Percentiles rank a stretch among this genome's conserved stretches.
Evolutionary conservation across 1,284 basidiomycete species (phyloP).

Genomic region (Microbotryum scabiosae): DNA sequence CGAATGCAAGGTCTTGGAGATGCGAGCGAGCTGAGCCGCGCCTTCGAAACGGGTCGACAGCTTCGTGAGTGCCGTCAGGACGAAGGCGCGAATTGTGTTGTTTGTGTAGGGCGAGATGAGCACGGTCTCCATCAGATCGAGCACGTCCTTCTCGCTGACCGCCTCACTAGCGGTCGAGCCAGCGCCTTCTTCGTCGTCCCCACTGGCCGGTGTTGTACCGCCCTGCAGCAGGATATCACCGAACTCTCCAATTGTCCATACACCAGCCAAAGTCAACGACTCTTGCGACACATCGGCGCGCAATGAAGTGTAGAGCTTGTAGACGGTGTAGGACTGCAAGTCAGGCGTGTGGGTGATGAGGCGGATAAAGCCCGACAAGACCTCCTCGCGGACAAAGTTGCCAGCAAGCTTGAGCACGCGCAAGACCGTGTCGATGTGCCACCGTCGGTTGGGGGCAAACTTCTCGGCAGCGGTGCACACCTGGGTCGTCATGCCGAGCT

Average conservation of each 20-base stretch:
- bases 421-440: slow-evolving; percentile 98
- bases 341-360: slow-evolving; percentile 96
- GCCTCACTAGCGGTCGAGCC: slow-evolving; percentile 38
- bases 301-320: slow-evolving; percentile 81
- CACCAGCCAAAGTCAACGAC: slow-evolving; percentile 80
- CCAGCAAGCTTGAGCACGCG: slow-evolving; percentile 92
- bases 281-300: slow-evolving; percentile 92
- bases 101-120: slow-evolving; percentile 93
- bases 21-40: slow-evolving; percentile 55
- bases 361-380: slow-evolving; percentile 87
- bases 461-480: slow-evolving; percentile 92
- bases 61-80: slow-evolving; percentile 83
- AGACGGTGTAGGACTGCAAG: slow-evolving; percentile 89
- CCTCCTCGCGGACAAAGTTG: slow-evolving; percentile 96
- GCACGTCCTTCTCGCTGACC: slow-evolving; percentile 69
- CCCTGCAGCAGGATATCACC: slow-evolving; percentile 81
- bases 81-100: slow-evolving; percentile 82
- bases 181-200: slow-evolving; percentile 59
- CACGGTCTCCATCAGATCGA: slow-evolving; percentile 78
- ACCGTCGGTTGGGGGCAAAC: slow-evolving; percentile 94
- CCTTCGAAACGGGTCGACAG: slow-evolving; percentile 65
- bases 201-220: slow-evolving; percentile 58
- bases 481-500: slow-evolving; percentile 94
- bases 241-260: slow-evolving; percentile 97
- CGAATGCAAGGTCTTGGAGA: slow-evolving; percentile 61